A percentile compares a stretch with the other conserved stretches of the same genome.
These are phyloP conservation scores for Sporormia fimetaria DNA, from an alignment of 495 filamentous ascomycete species.

Conservation along the genomic window DNA sequence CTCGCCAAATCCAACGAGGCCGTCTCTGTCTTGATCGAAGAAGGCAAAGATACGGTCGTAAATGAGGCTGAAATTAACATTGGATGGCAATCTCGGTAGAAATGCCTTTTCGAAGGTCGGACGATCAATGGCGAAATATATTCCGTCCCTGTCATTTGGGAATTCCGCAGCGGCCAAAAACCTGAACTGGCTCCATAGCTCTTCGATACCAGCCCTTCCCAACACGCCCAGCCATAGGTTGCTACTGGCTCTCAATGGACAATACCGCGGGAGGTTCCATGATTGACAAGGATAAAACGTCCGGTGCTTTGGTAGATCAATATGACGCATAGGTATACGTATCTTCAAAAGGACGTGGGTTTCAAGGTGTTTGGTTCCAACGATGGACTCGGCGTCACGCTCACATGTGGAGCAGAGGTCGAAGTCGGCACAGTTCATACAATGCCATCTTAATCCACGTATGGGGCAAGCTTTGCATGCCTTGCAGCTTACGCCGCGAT, in stretches of 20 bases:
- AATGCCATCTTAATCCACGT: conserved; percentile 80
- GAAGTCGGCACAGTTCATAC: conserved; percentile 84
- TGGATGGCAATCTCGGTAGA: conserved; percentile 68
- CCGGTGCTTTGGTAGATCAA: conserved; percentile 34
- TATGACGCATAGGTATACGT: conserved; percentile 57
- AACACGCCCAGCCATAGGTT: conserved; percentile 63
- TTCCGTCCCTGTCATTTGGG: conserved; percentile 65
- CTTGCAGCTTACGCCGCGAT: conserved; percentile 90
- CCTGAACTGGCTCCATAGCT: conserved; percentile 90
- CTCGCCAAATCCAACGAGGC: conserved; percentile 85
- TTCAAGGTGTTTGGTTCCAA: conserved; percentile 60
- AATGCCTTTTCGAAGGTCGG: conserved; percentile 86
- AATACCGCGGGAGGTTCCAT: no score
- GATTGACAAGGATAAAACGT: conserved; percentile 69
- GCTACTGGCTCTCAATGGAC: no score
- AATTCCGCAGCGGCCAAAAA: conserved; percentile 81
- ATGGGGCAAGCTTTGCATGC: conserved; percentile 76
- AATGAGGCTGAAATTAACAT: conserved; percentile 64
- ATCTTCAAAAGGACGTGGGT: conserved; percentile 96
- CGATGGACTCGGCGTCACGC: no score
- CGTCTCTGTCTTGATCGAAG: conserved; percentile 83
- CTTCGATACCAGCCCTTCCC: conserved; percentile 75
- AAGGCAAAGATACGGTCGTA: conserved; percentile 95
- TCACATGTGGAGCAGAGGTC: conserved; percentile 40
- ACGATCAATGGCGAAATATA: conserved; percentile 75